A percentile compares a stretch with the other conserved stretches of the same genome.
These are phyloP conservation scores for Ramularia endophylla DNA, from an alignment of 2,329 filamentous ascomycete species.

Conservation along the genomic window DNA sequence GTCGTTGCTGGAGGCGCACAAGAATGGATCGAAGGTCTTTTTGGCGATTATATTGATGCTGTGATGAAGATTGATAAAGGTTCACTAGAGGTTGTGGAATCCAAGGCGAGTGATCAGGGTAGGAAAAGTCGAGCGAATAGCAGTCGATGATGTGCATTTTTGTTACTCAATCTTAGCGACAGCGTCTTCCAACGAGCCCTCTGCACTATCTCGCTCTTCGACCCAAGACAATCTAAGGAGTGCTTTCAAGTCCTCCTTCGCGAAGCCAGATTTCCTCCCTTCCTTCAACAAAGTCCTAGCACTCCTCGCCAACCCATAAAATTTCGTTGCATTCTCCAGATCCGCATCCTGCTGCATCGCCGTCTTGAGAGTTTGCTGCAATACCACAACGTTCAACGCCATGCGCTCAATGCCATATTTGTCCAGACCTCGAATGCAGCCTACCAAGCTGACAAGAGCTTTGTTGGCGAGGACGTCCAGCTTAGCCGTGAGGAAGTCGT, in stretches of 20 bases:
- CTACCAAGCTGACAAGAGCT: conserved; percentile 65
- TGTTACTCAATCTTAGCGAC: conserved; percentile 16
- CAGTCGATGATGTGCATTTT: not conserved
- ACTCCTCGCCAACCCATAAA: conserved; percentile 63
- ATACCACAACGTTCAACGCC: conserved; percentile 86
- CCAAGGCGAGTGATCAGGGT: too few species aligned
- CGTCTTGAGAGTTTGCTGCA: conserved; percentile 96
- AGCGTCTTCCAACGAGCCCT: conserved; percentile 18
- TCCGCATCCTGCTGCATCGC: conserved; percentile 64
- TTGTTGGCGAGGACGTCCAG: conserved; percentile 72
- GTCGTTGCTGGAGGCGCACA: too few species aligned
- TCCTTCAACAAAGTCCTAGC: conserved; percentile 36
- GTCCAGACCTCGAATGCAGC: conserved; percentile 77
- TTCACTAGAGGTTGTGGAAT: too few species aligned
- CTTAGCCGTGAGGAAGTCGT: conserved; percentile 66
- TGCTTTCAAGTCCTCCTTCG: conserved; percentile 35
- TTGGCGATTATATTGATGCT: too few species aligned
- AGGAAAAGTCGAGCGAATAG: too few species aligned
- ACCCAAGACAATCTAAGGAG: conserved; percentile 35
- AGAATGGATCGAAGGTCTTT: too few species aligned
- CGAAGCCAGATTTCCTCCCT: conserved; percentile 27
- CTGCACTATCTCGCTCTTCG: conserved; percentile 19
- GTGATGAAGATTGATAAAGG: too few species aligned
- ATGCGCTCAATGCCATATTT: conserved; percentile 75
- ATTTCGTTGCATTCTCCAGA: conserved; percentile 58